These are phyloP conservation scores for Aspergillus sp. DNA, from an alignment of 2,329 filamentous ascomycete species.

Conservation along the genomic window DNA sequence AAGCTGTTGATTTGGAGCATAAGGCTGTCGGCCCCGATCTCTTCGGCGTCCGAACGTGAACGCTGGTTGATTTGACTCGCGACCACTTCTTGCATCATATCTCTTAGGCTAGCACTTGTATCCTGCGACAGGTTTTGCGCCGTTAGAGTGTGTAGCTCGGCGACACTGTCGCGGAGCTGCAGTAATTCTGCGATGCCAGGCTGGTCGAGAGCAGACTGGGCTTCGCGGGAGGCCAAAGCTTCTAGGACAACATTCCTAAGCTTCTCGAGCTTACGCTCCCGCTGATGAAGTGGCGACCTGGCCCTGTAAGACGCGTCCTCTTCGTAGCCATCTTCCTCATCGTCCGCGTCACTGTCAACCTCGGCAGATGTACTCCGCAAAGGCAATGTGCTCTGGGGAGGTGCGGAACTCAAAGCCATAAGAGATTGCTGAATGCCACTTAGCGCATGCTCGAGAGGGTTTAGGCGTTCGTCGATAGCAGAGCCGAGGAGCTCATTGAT, in stretches of 20 bases:
- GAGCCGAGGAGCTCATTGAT: constrained; percentile 83
- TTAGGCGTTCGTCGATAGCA: constrained; percentile 72
- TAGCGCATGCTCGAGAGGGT: constrained; percentile 78
- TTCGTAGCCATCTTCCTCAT: constrained; percentile 74
- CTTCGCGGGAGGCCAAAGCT: constrained; percentile 56
- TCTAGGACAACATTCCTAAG: constrained; percentile 68
- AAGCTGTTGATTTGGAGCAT: constrained; percentile 64
- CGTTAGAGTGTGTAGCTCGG: constrained; percentile 43
- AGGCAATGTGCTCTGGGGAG: constrained; percentile 56
- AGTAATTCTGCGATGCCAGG: constrained; percentile 36
- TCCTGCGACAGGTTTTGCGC: constrained; percentile 34
- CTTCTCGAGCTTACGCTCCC: constrained; percentile 78
- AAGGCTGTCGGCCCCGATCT: constrained; percentile 51
- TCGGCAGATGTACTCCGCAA: constrained; percentile 70
- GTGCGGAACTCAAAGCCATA: constrained; percentile 55
- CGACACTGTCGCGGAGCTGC: constrained; percentile 40
- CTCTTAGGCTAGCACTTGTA: constrained; percentile 56
- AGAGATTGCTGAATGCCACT: constrained; percentile 72
- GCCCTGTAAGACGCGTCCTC: constrained; percentile 61
- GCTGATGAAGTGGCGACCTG: constrained; percentile 65
- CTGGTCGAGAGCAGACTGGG: constrained; percentile 25
- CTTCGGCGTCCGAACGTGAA: constrained; percentile 53
- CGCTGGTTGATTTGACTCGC: constrained; percentile 57
- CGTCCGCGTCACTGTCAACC: constrained; percentile 84
- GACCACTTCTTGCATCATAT: constrained; percentile 64